These are phyloP conservation scores for Kwoniella dendrophila DNA, from an alignment of 768 basidiomycete species.

Conservation along the genomic window DNA sequence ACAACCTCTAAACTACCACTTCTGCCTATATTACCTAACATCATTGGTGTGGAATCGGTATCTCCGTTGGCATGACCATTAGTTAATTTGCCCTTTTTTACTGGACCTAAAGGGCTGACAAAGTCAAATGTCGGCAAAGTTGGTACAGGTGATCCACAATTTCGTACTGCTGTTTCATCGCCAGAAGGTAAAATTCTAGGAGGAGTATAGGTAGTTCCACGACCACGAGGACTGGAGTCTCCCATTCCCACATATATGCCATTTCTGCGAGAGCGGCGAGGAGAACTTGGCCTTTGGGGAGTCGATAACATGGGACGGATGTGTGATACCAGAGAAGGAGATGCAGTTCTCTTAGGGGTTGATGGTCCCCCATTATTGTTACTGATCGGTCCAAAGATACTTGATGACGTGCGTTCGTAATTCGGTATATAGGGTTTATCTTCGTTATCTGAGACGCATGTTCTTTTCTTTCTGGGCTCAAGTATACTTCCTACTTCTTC, in stretches of 20 bases:
- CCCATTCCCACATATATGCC: constrained; percentile 35
- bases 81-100: constrained; percentile 24
- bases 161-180: constrained; percentile 41
- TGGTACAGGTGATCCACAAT: constrained; percentile 27
- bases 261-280: constrained; percentile 33
- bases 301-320: constrained; percentile 45
- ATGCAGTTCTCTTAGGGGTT: constrained; percentile 21
- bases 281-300: constrained; percentile 36
- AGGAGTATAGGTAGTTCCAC: constrained; percentile 44
- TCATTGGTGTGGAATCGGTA: background rate
- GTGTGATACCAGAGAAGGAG: constrained; percentile 31
- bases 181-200: constrained; percentile 45
- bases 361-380: constrained; percentile 1
- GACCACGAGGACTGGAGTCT: constrained; percentile 38
- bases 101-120: constrained; percentile 49
- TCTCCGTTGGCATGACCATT: constrained; percentile 4
- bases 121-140: constrained; percentile 42
- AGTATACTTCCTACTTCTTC: constrained; percentile 12
- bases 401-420: constrained; percentile 1
- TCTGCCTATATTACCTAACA: constrained; percentile 18
- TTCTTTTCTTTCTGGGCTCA: constrained; percentile 28
- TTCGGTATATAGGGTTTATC: background rate
- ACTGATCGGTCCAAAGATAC: constrained; percentile 25
- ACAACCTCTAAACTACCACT: constrained; percentile 35
- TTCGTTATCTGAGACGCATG: background rate